Evolutionary conservation across 371 early-diverging fungal species (phyloP), one percentile per base, ranked within the genome.

Genomic region (Entomophthora muscae): DNA sequence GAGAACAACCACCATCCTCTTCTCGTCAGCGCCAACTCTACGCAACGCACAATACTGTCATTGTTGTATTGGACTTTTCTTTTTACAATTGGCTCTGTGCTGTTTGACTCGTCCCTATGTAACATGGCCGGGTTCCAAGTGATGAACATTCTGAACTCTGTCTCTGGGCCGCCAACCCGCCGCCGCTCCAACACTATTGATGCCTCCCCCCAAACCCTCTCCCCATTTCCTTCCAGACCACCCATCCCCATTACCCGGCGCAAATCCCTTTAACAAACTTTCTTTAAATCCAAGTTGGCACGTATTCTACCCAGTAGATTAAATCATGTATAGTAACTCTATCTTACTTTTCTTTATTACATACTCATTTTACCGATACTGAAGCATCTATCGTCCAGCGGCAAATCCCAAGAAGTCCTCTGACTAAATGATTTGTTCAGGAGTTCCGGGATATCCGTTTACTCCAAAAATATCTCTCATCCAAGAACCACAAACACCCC

Each of bases 91-190:
- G 63, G 63, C 22, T 53, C 63, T 21, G 17, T 63, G 1, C 52
- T 63, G 17, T 22, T 63, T n/a, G 63, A 63, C n/a, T 52, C 52
- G 5, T 31, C 53, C 23, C 31, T 63, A 27, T 63, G 63, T n/a
- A 52, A 55, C 23, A 22, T 63, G 32, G 53, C 63, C 29, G 63
- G 63, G 2, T 32, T 55, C 23, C 51, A 63, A 21, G 52, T 63
- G 10, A 17, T 63, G n/a, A 26, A 21, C 3, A 3, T 63, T 22
- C 2, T 63, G 22, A 52, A 63, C 26, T 17, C 53, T 3, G 30
- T 54, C 17, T 42, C 42, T 42, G 42, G 17, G 42, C 5, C 17
- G 5, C 42, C 10, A 5, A 10, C 42, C 42, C 42, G 42, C 17
- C 42, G 42, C 42, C 42, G 42, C 10, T 42, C 17, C 17, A 42